These are phyloP conservation scores for Hymenoscyphus fraxineus DNA, from an alignment of 2,329 filamentous ascomycete species.

Conservation along the genomic window DNA sequence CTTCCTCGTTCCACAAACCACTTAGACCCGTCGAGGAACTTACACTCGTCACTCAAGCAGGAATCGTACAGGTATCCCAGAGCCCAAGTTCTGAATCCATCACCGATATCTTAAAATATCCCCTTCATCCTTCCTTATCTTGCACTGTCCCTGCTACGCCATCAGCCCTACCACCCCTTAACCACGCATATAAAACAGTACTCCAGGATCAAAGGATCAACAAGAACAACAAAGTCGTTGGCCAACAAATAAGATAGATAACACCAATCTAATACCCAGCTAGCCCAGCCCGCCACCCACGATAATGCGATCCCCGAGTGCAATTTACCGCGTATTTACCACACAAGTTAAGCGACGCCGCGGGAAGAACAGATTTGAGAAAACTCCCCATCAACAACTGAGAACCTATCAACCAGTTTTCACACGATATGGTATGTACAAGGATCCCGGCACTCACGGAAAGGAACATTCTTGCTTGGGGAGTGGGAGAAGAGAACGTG, in stretches of 20 bases:
- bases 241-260: not conserved
- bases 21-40: not conserved
- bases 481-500: not conserved
- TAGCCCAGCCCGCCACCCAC: not conserved
- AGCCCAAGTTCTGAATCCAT: not conserved
- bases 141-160: not conserved
- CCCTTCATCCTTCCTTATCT: not conserved
- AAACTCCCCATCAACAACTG: not conserved
- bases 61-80: not conserved
- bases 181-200: not conserved
- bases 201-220: not conserved
- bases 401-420: not conserved
- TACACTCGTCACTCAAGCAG: not conserved
- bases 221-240: not conserved
- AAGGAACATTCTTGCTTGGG: not conserved
- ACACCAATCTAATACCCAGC: not conserved
- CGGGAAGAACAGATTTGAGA: not conserved
- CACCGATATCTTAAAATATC: not conserved
- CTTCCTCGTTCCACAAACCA: not conserved
- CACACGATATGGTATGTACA: not conserved
- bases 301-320: no score
- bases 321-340: not conserved
- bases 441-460: not conserved
- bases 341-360: not conserved
- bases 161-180: not conserved